Percentiles rank a stretch among this genome's conserved stretches.
Evolutionary conservation across 257 asterid genomes (phyloP).

Genomic region (Eustoma russellianum): DNA sequence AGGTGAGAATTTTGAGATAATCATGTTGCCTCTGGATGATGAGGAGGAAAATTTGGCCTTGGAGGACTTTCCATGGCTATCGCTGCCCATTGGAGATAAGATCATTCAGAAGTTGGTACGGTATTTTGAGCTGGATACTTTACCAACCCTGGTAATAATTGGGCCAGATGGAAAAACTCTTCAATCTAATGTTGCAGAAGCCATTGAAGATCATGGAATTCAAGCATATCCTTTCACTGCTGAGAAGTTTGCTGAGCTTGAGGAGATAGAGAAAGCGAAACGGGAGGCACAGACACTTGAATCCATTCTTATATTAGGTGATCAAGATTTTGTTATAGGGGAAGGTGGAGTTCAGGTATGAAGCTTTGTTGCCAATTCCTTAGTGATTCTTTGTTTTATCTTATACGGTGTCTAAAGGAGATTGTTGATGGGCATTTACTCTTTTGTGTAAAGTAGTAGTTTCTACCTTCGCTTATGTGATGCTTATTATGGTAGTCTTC

Average conservation of each 20-base stretch:
- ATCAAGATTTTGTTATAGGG: constrained; percentile 59
- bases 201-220: constrained; percentile 63
- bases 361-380: too few relatives aligned
- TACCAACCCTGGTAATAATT: constrained; percentile 61
- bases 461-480: too few relatives aligned
- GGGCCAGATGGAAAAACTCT: constrained; percentile 90
- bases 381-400: too few relatives aligned
- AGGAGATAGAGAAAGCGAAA: constrained; percentile 64
- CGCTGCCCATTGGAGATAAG: constrained; percentile 64
- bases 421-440: too few relatives aligned
- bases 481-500: too few relatives aligned
- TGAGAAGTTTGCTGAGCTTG: constrained; percentile 61
- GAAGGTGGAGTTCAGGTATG: constrained; percentile 65
- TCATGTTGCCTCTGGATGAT: constrained; percentile 71
- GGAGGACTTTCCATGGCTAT: constrained; percentile 53
- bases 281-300: constrained; percentile 81
- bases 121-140: constrained; percentile 50
- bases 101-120: constrained; percentile 38
- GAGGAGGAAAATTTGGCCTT: constrained; percentile 41
- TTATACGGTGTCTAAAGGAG: too few relatives aligned
- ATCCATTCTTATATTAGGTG: constrained; percentile 56
- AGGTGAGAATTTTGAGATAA: constrained; percentile 60
- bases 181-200: constrained; percentile 57
- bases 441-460: too few relatives aligned
- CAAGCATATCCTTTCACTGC: constrained; percentile 76